These are phyloP conservation scores for Leishmania tropica DNA, from an alignment of 208 protist species.

Conservation along the genomic window DNA sequence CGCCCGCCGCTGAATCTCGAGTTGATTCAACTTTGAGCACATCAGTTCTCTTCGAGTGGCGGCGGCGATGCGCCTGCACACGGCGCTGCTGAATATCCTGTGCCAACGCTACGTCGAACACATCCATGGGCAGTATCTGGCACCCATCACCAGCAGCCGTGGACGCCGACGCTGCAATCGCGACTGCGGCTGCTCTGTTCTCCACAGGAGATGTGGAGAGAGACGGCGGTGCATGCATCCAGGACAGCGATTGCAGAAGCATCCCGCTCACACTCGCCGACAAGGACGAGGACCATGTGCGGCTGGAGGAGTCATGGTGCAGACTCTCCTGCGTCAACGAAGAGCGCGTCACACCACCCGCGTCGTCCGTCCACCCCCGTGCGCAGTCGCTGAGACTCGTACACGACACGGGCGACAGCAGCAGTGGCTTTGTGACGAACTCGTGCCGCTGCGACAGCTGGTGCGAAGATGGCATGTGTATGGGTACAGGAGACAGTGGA, in stretches of 20 bases:
- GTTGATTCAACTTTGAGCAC: background rate
- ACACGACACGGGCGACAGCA: background rate
- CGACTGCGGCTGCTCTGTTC: background rate
- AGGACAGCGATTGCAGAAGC: background rate
- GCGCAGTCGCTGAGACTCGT: slow-evolving; percentile 8
- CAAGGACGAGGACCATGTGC: slow-evolving; percentile 10
- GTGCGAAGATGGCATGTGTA: background rate
- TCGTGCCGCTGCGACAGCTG: background rate
- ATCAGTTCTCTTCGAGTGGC: background rate
- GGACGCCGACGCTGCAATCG: background rate
- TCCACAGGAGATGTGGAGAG: background rate
- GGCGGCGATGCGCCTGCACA: background rate
- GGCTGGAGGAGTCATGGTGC: slow-evolving; percentile 12
- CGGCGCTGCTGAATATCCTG: slow-evolving; percentile 12
- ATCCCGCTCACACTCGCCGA: background rate
- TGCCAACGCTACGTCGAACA: slow-evolving; percentile 22
- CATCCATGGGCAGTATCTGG: slow-evolving; percentile 9
- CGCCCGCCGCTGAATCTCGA: background rate
- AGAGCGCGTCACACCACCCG: slow-evolving; percentile 22
- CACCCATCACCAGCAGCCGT: background rate
- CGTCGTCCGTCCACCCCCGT: slow-evolving; percentile 11
- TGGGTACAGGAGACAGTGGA: background rate
- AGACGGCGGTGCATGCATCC: background rate
- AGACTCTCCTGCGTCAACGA: slow-evolving; percentile 17
- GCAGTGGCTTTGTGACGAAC: background rate